phyloP scores from a whole-genome alignment of 345 rosid species.

The Camelina sativa region DNA sequence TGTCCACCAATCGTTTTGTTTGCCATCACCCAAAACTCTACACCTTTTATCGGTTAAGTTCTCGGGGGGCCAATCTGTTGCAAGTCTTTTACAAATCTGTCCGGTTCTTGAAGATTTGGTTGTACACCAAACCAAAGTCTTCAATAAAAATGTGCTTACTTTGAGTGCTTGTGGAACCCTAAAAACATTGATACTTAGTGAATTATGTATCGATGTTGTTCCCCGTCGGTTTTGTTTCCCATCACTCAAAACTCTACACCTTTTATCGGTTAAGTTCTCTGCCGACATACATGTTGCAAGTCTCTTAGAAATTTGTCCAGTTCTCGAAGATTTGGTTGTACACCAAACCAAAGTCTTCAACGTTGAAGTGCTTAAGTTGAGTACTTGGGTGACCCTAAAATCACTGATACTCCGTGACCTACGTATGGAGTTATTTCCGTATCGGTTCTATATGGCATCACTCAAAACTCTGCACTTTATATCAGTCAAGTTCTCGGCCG shows the following conservation, averaged over 20 bases:
- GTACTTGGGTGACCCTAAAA: conserved; percentile 11
- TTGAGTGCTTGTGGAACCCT: neutral
- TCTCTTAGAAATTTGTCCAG: no score
- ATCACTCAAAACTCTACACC: no score
- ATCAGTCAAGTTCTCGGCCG: neutral
- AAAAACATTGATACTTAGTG: conserved; percentile 4
- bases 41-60: conserved; percentile 7
- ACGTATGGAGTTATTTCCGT: neutral
- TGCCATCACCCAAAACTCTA: conserved; percentile 21
- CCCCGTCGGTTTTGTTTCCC: neutral
- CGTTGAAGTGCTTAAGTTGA: neutral
- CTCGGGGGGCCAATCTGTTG: neutral
- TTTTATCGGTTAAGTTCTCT: no score
- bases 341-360: no score
- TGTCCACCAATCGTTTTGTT: neutral
- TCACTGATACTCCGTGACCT: conserved; percentile 7
- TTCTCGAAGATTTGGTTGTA: no score
- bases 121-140: no score
- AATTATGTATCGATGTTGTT: neutral
- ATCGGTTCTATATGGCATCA: neutral
- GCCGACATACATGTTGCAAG: no score
- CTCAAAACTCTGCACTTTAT: conserved; percentile 22
- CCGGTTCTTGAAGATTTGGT: no score
- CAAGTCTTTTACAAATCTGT: neutral
- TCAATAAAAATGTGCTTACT: no score